Evolutionary conservation across 176 grass and related monocot species (phyloP).

Genomic region (Carex scoparia): DNA sequence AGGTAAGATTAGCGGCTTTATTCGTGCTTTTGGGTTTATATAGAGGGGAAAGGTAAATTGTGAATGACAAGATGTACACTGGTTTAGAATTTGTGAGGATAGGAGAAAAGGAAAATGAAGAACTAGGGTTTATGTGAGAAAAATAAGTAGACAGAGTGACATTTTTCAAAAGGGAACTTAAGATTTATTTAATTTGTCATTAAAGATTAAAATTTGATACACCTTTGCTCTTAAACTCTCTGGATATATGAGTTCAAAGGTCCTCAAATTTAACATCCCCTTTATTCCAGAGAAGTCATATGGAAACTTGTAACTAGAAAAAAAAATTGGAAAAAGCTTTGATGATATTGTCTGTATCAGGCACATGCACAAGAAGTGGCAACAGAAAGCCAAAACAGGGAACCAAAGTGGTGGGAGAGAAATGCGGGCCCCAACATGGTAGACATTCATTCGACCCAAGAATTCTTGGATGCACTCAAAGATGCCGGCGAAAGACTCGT

Average conservation of each 20-base stretch:
- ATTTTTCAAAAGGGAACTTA: background rate
- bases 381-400: constrained; percentile 25
- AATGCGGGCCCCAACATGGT: constrained; percentile 85
- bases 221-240: background rate
- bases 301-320: background rate
- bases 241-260: background rate
- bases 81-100: constrained; percentile 6
- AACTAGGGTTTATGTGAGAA: background rate
- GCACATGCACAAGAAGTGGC: constrained; percentile 29
- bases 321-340: background rate
- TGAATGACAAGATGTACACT: background rate
- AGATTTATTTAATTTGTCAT: background rate
- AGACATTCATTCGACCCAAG: constrained; percentile 86
- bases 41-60: background rate
- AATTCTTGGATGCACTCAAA: constrained; percentile 79
- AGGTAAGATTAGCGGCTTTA: constrained; percentile 18
- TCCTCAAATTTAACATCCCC: background rate
- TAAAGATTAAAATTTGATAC: background rate
- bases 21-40: background rate
- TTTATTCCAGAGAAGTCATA: background rate
- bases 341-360: constrained; percentile 44
- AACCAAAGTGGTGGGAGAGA: constrained; percentile 92
- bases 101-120: background rate
- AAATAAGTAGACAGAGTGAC: background rate
- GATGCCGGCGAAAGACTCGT: constrained; percentile 76